Evolutionary conservation across 495 filamentous ascomycete species (phyloP).

Genomic region (Paragyromitra xinjiangensis): DNA sequence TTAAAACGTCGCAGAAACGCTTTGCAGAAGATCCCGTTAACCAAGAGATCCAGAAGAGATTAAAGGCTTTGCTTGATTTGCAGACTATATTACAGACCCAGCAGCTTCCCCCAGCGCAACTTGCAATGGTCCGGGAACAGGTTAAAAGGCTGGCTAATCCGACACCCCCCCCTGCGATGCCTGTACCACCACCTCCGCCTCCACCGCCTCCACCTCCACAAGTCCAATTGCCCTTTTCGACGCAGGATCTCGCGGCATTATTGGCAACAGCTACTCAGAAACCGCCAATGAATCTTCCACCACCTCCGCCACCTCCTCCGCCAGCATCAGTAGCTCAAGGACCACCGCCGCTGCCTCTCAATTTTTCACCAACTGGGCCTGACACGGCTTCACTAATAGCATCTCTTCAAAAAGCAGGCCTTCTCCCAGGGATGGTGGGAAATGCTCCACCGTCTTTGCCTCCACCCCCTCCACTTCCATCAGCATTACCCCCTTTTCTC

Average conservation of each 20-base stretch:
- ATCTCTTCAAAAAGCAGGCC: constrained; percentile 56
- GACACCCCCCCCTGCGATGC: constrained; percentile 61
- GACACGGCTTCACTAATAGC: constrained; percentile 56
- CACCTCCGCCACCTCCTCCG: constrained; percentile 58
- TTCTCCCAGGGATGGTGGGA: constrained; percentile 50
- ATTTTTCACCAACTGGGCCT: constrained; percentile 40
- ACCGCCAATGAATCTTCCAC: constrained; percentile 58
- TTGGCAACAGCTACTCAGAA: constrained; percentile 55
- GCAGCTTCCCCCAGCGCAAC: constrained; percentile 79
- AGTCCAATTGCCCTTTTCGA: constrained; percentile 57
- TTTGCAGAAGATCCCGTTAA: constrained; percentile 78
- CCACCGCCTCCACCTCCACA: constrained; percentile 60
- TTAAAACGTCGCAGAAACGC: constrained; percentile 72
- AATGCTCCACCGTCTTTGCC: constrained; percentile 42
- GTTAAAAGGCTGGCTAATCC: constrained; percentile 74
- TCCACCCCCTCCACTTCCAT: constrained; percentile 49
- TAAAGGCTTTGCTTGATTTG: constrained; percentile 87
- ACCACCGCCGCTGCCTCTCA: constrained; percentile 57
- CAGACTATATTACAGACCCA: constrained; percentile 80
- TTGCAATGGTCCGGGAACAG: constrained; percentile 80
- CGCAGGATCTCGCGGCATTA: constrained; percentile 57
- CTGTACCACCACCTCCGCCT: constrained; percentile 59
- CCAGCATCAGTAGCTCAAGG: constrained; percentile 55
- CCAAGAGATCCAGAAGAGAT: constrained; percentile 73
- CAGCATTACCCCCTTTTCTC: constrained; percentile 59